Conservation (phyloP, 1,139 yeast genomes). For the Geotrichum fermentans region DNA sequence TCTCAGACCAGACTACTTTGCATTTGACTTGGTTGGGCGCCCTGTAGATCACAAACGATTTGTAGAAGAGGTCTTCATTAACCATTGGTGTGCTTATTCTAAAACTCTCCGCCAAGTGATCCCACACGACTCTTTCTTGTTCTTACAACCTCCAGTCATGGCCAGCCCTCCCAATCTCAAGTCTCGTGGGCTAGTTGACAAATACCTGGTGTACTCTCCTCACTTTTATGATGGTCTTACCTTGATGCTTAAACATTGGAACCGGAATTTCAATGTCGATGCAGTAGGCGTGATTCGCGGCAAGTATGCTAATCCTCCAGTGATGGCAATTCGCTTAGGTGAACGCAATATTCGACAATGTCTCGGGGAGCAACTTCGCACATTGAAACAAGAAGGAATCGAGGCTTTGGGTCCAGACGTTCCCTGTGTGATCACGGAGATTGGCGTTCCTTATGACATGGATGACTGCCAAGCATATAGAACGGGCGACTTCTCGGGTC, state of each 20-base stretch:
- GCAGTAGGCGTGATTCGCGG: slow-evolving; percentile 87
- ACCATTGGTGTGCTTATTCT: slow-evolving; percentile 50
- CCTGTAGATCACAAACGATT: slow-evolving; percentile 49
- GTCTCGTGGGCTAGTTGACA: slow-evolving; percentile 36
- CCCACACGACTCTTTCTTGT: slow-evolving; percentile 48
- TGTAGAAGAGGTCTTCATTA: slow-evolving; percentile 56
- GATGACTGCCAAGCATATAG: slow-evolving; percentile 65
- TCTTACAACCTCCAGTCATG: slow-evolving; percentile 80
- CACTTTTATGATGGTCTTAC: slow-evolving; percentile 95
- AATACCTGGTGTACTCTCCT: slow-evolving; percentile 65
- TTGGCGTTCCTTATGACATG: slow-evolving; percentile 98
- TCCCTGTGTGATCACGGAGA: slow-evolving; percentile 72
- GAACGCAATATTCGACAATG: slow-evolving; percentile 72
- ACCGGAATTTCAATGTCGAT: slow-evolving; percentile 58
- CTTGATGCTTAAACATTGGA: slow-evolving; percentile 80
- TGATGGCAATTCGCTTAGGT: slow-evolving; percentile 74
- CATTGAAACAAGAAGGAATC: slow-evolving; percentile 57
- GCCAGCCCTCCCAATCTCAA: slow-evolving; percentile 66
- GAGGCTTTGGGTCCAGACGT: slow-evolving; percentile 34
- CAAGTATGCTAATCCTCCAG: slow-evolving; percentile 59
- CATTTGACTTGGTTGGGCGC: slow-evolving; percentile 41
- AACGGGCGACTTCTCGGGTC: slow-evolving; percentile 62
- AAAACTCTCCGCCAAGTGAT: slow-evolving; percentile 36
- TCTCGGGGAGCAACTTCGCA: slow-evolving; percentile 58
- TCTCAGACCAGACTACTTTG: slow-evolving; percentile 48